Base-by-base conservation (phyloP, 306 rosid genomes). In the Pterocarpus macrocarpus region DNA sequence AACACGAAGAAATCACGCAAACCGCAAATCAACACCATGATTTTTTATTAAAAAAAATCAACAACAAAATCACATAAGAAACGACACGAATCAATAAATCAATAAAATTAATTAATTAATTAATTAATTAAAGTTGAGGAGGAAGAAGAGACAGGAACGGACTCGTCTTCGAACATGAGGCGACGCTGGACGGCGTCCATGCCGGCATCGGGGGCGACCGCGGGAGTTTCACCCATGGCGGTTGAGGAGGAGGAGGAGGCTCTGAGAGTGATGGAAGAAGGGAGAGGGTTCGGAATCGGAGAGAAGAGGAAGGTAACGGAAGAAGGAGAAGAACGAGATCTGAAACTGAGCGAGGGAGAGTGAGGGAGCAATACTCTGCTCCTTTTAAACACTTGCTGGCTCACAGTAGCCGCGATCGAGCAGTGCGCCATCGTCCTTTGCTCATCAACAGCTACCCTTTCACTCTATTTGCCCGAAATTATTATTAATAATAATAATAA, bases 151-250 rank as follows among this genome's bases (percentile, higher is more conserved):
- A 55, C 2, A 8, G 39, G 69, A 67, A 88, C 97, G 2, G 39
- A 95, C 99, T 95, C 98, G 86, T 95, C 98, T 2, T 92, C 99
- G 32, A 95, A 95, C 99, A 95, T 95, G 74, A 95, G 97, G 84
- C 99, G 99, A 75, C 95, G 91, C 87, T 95, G 99, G 84, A 93
- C 97, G 53, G 94, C 97, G 88, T 95, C 98, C 99, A 95, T 95
- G 81, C 86, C 94, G 12, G 96, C 86, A 41, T 93, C 98, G 12
- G 33, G 61, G 59, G 80, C 5, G 57, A 30, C 8, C 32, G 6
- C 58, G 4, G 90, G 76, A 55, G 84, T 77, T 73, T 84, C 91
- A 57, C 83, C 93, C 98, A 90, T 93, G 86, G 94, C 74, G 82
- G 84, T 45, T 5, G 93, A 83, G 56, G 88, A 77, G 57, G 86